phyloP scores from a whole-genome alignment of 2,329 filamentous ascomycete species.

The Stemphylium beticola region DNA sequence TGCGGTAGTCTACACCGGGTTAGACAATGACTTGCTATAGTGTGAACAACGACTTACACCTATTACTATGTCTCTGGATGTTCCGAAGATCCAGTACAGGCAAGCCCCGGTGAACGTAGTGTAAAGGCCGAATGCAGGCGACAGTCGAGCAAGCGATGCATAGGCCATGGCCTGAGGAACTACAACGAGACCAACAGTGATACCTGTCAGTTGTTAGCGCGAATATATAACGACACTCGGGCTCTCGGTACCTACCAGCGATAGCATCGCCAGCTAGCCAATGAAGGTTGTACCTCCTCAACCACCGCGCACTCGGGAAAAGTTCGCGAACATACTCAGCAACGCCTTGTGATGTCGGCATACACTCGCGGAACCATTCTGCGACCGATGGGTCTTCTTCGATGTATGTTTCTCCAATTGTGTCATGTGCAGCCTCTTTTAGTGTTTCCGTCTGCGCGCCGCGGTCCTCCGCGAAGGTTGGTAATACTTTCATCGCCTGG shows the following conservation, averaged over 20 bases:
- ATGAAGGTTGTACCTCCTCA: slow-evolving; percentile 37
- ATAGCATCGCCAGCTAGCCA: slow-evolving; percentile 42
- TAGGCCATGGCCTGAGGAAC: slow-evolving; percentile 97
- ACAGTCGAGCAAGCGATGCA: slow-evolving; percentile 77
- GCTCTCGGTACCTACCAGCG: slow-evolving; percentile 27
- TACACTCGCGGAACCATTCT: slow-evolving; percentile 35
- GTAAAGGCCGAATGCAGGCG: slow-evolving; percentile 82
- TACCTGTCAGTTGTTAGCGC: slow-evolving; percentile 15
- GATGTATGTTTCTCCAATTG: slow-evolving; percentile 29
- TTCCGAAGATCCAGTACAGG: slow-evolving; percentile 96
- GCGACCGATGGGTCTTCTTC: slow-evolving; percentile 39
- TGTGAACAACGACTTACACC: slow-evolving; percentile 66
- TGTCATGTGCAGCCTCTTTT: slow-evolving; percentile 25
- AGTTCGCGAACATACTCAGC: slow-evolving; percentile 33
- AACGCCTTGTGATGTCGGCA: slow-evolving; percentile 30
- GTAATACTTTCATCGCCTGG: slow-evolving; percentile 19
- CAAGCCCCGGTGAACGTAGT: slow-evolving; percentile 94
- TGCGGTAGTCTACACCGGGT: slow-evolving; percentile 73
- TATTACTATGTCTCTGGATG: slow-evolving; percentile 96
- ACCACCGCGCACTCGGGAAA: slow-evolving; percentile 39
- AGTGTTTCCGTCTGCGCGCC: slow-evolving; percentile 20
- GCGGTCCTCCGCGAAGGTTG: slow-evolving; percentile 18
- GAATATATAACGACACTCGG: not conserved
- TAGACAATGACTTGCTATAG: not conserved
- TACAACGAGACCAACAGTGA: slow-evolving; percentile 77